Evolutionary conservation across 2,329 filamentous ascomycete species (phyloP).

Genomic region (Periconia macrospinosa): DNA sequence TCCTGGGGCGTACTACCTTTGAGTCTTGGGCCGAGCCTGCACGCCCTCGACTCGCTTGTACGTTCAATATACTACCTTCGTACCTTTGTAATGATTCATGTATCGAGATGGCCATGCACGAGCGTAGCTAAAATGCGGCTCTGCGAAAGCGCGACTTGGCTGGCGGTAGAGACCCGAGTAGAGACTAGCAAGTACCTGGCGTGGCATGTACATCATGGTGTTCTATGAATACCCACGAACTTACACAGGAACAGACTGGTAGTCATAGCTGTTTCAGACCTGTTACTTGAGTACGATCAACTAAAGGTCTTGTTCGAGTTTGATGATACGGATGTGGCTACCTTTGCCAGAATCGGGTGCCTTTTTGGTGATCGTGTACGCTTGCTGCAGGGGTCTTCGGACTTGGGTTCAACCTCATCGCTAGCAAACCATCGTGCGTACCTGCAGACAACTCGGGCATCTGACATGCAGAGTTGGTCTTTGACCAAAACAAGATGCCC

Average conservation of each 20-base stretch:
- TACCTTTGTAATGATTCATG: not conserved
- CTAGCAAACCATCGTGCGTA: not conserved
- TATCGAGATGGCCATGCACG: not conserved
- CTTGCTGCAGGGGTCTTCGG: not conserved
- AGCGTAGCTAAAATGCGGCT: not conserved
- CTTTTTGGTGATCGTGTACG: not conserved
- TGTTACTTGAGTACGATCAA: not conserved
- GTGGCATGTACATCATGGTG: too few species aligned
- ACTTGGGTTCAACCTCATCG: constrained; percentile 3
- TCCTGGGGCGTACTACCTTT: not conserved
- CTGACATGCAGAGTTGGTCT: not conserved
- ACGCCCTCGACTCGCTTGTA: not conserved
- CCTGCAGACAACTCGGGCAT: not conserved
- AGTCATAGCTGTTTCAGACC: not conserved
- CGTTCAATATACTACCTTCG: not conserved
- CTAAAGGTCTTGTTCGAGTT: not conserved
- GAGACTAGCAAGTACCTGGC: too few species aligned
- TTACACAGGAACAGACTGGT: not conserved
- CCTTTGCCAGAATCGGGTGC: not conserved
- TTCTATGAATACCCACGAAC: not conserved
- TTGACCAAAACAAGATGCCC: not conserved
- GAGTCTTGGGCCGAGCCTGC: not conserved
- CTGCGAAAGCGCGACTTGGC: not conserved
- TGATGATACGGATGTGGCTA: constrained; percentile 1
- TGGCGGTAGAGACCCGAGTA: not conserved